Conservation (phyloP, 768 basidiomycete genomes). For the Chalciporus chontae region DNA sequence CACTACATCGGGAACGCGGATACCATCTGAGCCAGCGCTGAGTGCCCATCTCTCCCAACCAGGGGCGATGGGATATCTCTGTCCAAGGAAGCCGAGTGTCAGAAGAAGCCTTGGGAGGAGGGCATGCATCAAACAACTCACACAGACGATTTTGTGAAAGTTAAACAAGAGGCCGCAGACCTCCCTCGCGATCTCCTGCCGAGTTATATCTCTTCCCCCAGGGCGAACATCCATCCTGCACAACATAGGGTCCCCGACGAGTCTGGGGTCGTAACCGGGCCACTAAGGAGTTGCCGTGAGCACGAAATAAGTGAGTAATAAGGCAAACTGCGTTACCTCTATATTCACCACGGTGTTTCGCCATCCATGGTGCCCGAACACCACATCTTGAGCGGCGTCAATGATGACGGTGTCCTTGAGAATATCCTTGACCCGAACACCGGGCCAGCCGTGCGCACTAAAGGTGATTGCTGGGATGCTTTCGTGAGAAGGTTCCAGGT, state of each 20-base stretch:
- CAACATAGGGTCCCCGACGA: slow-evolving; percentile 4
- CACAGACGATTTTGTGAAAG: slow-evolving; percentile 4
- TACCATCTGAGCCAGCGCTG: slow-evolving; percentile 10
- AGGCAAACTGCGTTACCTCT: slow-evolving; percentile 10
- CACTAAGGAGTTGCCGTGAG: slow-evolving; percentile 11
- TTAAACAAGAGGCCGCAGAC: slow-evolving; percentile 10
- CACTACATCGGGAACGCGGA: slow-evolving; percentile 15
- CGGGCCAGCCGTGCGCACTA: slow-evolving; percentile 15
- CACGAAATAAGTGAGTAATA: background rate
- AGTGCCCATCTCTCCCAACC: slow-evolving; percentile 22
- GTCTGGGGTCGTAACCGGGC: slow-evolving; percentile 18
- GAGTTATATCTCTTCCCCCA: slow-evolving; percentile 12
- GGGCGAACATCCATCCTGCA: slow-evolving; percentile 12
- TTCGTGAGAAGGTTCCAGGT: slow-evolving; percentile 11
- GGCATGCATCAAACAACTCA: slow-evolving; percentile 1
- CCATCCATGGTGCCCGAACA: slow-evolving; percentile 18
- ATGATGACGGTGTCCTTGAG: slow-evolving; percentile 5
- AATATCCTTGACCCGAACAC: slow-evolving; percentile 18
- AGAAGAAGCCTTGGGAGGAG: background rate
- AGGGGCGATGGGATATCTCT: slow-evolving; percentile 9
- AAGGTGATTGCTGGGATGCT: slow-evolving; percentile 19
- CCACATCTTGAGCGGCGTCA: slow-evolving; percentile 16
- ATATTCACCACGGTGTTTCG: slow-evolving; percentile 18
- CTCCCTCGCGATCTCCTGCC: slow-evolving; percentile 18
- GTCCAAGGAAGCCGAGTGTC: background rate